phyloP scores from a whole-genome alignment of 2,329 filamentous ascomycete genomes.

The Sclerotinia nivalis region DNA sequence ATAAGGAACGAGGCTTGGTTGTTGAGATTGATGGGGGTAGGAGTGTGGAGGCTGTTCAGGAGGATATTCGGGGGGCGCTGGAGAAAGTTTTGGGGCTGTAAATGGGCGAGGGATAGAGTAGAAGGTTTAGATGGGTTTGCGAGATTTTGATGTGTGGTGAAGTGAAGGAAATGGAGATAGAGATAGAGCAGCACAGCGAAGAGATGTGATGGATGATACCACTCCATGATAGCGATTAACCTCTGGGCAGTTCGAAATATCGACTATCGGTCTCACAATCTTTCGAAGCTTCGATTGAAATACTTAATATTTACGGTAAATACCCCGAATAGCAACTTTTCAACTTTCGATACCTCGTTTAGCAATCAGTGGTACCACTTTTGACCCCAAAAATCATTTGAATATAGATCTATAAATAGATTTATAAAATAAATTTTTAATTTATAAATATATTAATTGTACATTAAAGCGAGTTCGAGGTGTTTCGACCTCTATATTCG shows the following conservation, averaged over 20 bases:
- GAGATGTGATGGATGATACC: background rate
- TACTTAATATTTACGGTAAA: no score
- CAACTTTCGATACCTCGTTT: no score
- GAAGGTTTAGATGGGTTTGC: background rate
- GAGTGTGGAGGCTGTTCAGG: background rate
- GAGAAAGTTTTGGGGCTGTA: background rate
- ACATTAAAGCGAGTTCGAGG: no score
- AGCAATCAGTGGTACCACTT: no score
- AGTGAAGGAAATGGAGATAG: background rate
- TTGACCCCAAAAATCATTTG: no score
- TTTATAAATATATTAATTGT: no score
- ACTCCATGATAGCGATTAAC: background rate
- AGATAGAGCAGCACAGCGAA: background rate
- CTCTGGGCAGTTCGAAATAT: background rate
- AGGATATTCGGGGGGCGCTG: background rate
- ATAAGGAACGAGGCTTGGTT: background rate
- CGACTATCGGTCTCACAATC: no score
- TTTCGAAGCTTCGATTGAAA: background rate
- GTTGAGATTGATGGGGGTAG: conserved; percentile 9
- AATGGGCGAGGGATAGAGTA: background rate
- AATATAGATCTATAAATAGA: no score
- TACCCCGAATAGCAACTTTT: no score
- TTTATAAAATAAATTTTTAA: no score
- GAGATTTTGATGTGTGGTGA: background rate
- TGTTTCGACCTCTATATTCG: no score